Evolutionary conservation across 1,284 basidiomycete species (phyloP), one percentile per base, ranked within the genome.

Genomic region (Trametes pubescens): DNA sequence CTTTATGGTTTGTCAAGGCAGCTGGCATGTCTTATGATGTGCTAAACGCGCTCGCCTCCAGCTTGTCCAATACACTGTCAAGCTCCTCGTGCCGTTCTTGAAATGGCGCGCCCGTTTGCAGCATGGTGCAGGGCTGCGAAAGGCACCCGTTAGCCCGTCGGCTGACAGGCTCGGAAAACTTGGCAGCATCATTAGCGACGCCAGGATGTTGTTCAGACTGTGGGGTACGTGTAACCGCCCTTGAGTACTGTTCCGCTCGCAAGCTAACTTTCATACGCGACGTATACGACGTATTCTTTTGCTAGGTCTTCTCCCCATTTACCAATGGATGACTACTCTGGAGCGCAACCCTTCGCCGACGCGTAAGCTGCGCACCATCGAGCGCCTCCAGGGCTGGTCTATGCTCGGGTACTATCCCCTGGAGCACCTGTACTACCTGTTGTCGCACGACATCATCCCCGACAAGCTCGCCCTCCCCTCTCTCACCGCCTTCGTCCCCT

Each of bases 341-440:
- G 92, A 93, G 74, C 86, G 87, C 37, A 84, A 77, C 54, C 87
- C 86, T 2, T 87, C 88, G 16, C 86, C 88, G 1, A 92, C 92
- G 3, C 83, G 87, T 10, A 81, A 81, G 47, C 81, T 92, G 24
- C 85, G 88, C 58, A 91, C 85, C 10, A 91, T 95, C 53, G 91
- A 95, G 72, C 87, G 91, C 29, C 78, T 93, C 10, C 93, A 95
- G 74, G 92, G 89, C 21, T 92, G 91, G 89, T 86, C 90, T 0
- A 94, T 95, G 92, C 79, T 95, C 21, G 83, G 81, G 1, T 95
- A 91, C 79, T 95, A 91, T 72, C 92, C 92, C 1, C 81, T 95
- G 57, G 92, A 95, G 72, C 91, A 94, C 71, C 75, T 91, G 35
- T 90, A 84, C 71, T 94, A 92, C 73, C 81, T 95, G 61, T 77